Conservation (phyloP, 805 yeast genomes). For the Peterozyma xylosa region DNA sequence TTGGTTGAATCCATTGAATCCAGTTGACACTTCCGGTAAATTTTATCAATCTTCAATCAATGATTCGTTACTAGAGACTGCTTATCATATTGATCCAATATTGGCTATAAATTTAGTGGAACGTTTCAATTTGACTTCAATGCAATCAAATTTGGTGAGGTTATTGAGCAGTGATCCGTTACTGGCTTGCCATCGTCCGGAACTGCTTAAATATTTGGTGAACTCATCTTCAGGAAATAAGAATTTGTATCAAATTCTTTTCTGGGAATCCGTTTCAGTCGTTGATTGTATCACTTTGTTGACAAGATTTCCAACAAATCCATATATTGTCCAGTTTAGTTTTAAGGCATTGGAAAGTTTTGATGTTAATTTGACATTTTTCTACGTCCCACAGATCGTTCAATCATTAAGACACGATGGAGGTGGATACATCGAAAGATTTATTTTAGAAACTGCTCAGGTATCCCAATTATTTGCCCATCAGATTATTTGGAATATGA, state of each 20-base stretch:
- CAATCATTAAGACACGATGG: slow-evolving; percentile 80
- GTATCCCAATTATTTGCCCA: slow-evolving; percentile 91
- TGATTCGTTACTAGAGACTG: slow-evolving; percentile 39
- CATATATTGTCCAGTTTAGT: slow-evolving; percentile 74
- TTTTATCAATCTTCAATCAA: slow-evolving; percentile 25
- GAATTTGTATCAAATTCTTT: slow-evolving; percentile 35
- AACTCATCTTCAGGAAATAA: slow-evolving; percentile 13
- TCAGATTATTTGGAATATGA: slow-evolving; percentile 96
- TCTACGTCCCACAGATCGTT: slow-evolving; percentile 97
- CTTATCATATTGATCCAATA: slow-evolving; percentile 62
- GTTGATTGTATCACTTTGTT: slow-evolving; percentile 79
- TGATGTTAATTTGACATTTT: slow-evolving; percentile 83
- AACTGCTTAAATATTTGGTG: slow-evolving; percentile 49
- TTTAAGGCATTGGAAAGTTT: slow-evolving; percentile 85
- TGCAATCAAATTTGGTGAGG: slow-evolving; percentile 29
- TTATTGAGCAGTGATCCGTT: slow-evolving; percentile 53
- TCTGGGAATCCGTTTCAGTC: slow-evolving; percentile 77
- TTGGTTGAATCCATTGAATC: slow-evolving; percentile 66
- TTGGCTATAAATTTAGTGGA: slow-evolving; percentile 66
- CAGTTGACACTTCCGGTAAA: slow-evolving; percentile 30
- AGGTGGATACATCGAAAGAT: slow-evolving; percentile 78
- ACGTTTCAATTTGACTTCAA: slow-evolving; percentile 39
- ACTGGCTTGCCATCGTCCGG: slow-evolving; percentile 45
- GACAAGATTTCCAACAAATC: slow-evolving; percentile 59
- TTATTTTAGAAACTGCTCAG: slow-evolving; percentile 86